Percentiles rank a stretch among this genome's conserved stretches.
Conservation (phyloP, 116 monocot species). For the Posidonia oceanica region DNA sequence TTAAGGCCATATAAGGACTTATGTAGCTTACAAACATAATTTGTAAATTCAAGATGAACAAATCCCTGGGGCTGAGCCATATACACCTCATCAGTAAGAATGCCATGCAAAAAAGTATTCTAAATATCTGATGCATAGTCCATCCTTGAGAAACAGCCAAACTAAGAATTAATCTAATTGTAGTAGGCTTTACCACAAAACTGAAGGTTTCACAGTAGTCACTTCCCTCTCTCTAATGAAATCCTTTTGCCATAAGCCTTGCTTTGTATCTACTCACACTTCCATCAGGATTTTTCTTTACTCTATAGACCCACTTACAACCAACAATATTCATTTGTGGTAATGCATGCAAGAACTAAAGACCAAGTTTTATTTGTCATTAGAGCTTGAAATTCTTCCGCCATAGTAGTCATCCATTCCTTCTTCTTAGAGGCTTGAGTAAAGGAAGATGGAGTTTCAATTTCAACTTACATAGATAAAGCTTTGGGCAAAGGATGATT, state of each 20-base stretch:
- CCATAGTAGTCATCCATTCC: no score
- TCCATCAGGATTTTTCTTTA: no score
- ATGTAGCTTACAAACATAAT: slow-evolving; percentile 2
- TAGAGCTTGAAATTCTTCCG: neutral
- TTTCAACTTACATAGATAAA: no score
- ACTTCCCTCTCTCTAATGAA: neutral
- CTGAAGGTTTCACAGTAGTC: slow-evolving; percentile 7
- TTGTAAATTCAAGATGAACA: neutral
- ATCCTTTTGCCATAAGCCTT: neutral
- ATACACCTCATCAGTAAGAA: slow-evolving; percentile 8
- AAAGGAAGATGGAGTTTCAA: no score
- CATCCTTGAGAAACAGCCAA: neutral
- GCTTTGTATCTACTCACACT: neutral
- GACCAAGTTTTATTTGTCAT: neutral
- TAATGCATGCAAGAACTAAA: neutral
- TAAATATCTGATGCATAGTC: slow-evolving; percentile 11
- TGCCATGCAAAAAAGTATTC: slow-evolving; percentile 14
- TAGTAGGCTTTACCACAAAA: slow-evolving; percentile 7
- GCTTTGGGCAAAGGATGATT: no score
- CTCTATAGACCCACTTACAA: no score
- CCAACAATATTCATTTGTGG: neutral
- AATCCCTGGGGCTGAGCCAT: slow-evolving; percentile 11
- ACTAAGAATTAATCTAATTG: neutral
- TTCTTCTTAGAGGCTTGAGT: no score
- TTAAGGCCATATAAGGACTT: no score